Conservation (phyloP, 192 early-diverging fungal genomes). For the Helicostylum pulchrum region DNA sequence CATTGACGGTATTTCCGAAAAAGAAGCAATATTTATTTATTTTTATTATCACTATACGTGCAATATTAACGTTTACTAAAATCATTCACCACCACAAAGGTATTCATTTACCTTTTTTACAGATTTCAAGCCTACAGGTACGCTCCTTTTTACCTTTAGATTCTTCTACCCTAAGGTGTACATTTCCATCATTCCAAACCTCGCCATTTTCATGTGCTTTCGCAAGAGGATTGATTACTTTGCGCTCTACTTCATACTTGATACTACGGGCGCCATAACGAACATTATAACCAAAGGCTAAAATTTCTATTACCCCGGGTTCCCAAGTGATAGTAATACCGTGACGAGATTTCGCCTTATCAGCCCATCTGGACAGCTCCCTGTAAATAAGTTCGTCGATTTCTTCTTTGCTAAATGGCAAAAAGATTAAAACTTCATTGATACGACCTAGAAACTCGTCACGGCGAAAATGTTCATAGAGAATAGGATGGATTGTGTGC, state of each 20-base stretch:
- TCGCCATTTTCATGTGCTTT: conserved; percentile 45
- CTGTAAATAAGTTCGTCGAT: conserved; percentile 27
- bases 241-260: conserved; percentile 45
- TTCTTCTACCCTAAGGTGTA: conserved; percentile 32
- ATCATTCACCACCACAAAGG: conserved; percentile 4
- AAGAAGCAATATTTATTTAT: too few species aligned
- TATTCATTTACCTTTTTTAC: conserved; percentile 12
- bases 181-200: conserved; percentile 32
- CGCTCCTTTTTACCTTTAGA: not conserved
- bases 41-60: too few species aligned
- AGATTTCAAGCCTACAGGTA: conserved; percentile 18
- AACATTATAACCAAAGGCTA: conserved; percentile 39
- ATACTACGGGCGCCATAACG: conserved; percentile 47
- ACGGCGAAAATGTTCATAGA: conserved; percentile 39
- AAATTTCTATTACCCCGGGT: conserved; percentile 33
- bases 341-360: conserved; percentile 38
- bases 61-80: conserved; percentile 11
- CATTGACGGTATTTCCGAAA: too few species aligned
- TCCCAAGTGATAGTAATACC: conserved; percentile 41
- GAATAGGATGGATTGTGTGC: conserved; percentile 41
- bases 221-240: conserved; percentile 41
- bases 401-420: conserved; percentile 40
- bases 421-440: conserved; percentile 44
- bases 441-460: conserved; percentile 48
- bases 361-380: conserved; percentile 39